These are phyloP conservation scores for Triadica sebifera DNA, from an alignment of 345 rosid genomes.

Conservation along the genomic window DNA sequence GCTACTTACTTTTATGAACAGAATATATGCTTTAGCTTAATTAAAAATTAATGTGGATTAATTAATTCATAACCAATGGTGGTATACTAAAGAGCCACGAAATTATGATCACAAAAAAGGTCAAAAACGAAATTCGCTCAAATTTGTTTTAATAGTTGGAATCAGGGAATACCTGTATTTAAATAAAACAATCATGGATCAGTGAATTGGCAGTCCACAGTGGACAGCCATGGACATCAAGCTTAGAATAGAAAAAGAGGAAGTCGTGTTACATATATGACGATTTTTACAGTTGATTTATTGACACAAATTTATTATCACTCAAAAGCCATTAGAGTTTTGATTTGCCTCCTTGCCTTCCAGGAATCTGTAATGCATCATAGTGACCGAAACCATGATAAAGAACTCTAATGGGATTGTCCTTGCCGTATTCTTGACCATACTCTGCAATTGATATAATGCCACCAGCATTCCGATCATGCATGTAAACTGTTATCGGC, in stretches of 20 bases:
- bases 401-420: conserved; percentile 69
- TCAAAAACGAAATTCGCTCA: too few species aligned
- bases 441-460: conserved; percentile 80
- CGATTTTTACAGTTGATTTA: neutral
- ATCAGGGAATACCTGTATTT: too few species aligned
- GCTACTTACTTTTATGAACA: neutral
- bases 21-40: neutral
- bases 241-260: too few species aligned
- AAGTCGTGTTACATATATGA: too few species aligned
- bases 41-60: neutral
- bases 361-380: conserved; percentile 66
- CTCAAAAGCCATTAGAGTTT: conserved; percentile 32
- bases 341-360: conserved; percentile 35
- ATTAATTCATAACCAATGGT: neutral
- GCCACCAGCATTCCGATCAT: conserved; percentile 69
- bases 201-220: too few species aligned
- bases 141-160: too few species aligned
- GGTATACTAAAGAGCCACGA: neutral
- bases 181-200: too few species aligned
- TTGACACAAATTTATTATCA: neutral
- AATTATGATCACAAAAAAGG: neutral
- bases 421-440: conserved; percentile 82
- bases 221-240: neutral
- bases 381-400: conserved; percentile 95
- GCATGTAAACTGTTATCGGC: conserved; percentile 87